A percentile compares a stretch with the other conserved stretches of the same genome.
These are phyloP conservation scores for Ophiostoma australiae DNA, from an alignment of 2,329 filamentous ascomycete species.

Conservation along the genomic window DNA sequence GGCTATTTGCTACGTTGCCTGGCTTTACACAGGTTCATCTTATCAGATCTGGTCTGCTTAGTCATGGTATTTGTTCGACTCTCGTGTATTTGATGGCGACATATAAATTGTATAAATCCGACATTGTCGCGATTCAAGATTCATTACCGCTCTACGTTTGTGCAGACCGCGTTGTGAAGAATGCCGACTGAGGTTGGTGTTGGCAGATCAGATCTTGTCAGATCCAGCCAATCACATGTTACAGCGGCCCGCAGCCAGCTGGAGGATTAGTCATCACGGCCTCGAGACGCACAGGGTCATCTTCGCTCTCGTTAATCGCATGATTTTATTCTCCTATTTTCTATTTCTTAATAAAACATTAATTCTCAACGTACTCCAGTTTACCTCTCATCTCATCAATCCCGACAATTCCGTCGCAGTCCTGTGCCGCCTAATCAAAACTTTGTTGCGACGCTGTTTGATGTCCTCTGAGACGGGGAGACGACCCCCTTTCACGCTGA, in stretches of 20 bases:
- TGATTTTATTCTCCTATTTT: background rate
- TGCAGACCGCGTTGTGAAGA: background rate
- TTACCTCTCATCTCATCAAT: background rate
- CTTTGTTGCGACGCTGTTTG: constrained; percentile 5
- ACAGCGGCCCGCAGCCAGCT: background rate
- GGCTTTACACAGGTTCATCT: background rate
- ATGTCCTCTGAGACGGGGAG: background rate
- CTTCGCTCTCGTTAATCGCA: background rate
- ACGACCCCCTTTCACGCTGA: constrained; percentile 3
- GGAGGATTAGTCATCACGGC: background rate
- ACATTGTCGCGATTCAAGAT: background rate
- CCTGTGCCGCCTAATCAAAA: background rate
- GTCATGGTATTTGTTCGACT: background rate
- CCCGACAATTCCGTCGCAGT: background rate
- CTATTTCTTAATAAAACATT: background rate
- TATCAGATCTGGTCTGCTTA: background rate
- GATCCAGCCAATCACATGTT: constrained; percentile 16
- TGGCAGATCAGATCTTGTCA: background rate
- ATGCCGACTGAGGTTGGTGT: background rate
- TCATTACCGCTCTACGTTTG: background rate
- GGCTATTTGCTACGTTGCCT: background rate
- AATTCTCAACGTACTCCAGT: background rate
- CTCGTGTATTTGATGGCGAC: background rate
- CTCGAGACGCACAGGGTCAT: background rate
- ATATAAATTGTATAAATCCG: background rate